phyloP scores from a whole-genome alignment of 2,329 filamentous ascomycete species.

The Colletotrichum noveboracense region DNA sequence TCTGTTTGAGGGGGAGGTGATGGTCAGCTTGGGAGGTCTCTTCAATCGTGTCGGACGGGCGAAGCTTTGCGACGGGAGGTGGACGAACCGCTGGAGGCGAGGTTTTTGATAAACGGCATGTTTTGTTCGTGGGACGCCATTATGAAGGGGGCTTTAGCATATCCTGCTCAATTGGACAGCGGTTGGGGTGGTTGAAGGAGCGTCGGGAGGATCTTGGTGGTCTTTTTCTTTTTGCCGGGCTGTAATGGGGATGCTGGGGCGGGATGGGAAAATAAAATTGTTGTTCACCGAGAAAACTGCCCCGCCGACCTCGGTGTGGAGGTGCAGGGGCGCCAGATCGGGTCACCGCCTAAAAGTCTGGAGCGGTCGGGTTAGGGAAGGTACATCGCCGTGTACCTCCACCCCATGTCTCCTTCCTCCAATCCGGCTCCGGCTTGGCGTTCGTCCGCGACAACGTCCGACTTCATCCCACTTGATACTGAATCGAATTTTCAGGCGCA shows the following conservation, averaged over 20 bases:
- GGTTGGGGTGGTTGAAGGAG: neutral
- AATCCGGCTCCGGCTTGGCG: neutral
- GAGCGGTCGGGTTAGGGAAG: neutral
- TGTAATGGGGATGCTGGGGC: neutral
- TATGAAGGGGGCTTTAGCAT: slow-evolving; percentile 13
- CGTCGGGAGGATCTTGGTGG: neutral
- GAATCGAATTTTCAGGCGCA: neutral
- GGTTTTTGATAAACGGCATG: slow-evolving; percentile 81
- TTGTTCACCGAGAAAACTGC: slow-evolving; percentile 22
- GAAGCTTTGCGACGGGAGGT: neutral
- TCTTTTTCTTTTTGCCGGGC: neutral
- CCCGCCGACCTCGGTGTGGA: slow-evolving; percentile 17
- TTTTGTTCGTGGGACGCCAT: slow-evolving; percentile 50
- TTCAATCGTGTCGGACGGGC: neutral
- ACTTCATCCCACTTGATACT: neutral
- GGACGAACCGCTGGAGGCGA: slow-evolving; percentile 79
- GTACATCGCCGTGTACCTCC: neutral
- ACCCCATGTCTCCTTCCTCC: neutral
- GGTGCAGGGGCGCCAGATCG: neutral
- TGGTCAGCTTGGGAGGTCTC: neutral
- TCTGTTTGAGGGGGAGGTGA: slow-evolving; percentile 62
- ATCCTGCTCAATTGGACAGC: neutral
- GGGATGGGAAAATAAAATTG: slow-evolving; percentile 21
- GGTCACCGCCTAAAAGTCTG: slow-evolving; percentile 3
- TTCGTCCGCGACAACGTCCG: neutral